These are phyloP conservation scores for Tetrastigma voinierianum DNA, from an alignment of 164 flowering plant species.

Conservation along the genomic window DNA sequence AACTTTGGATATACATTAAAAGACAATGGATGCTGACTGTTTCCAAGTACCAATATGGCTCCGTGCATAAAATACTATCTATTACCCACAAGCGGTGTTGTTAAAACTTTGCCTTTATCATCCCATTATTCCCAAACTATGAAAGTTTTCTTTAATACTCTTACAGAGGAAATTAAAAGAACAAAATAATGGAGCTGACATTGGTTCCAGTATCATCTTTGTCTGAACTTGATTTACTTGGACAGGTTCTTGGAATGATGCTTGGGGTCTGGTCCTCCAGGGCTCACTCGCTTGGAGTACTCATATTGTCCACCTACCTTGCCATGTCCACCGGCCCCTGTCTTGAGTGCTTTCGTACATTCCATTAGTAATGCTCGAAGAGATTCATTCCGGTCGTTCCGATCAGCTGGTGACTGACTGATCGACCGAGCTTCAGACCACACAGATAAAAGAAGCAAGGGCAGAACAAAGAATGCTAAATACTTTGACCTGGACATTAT, in stretches of 20 bases:
- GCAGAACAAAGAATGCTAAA: constrained; percentile 2
- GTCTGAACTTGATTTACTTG: background rate
- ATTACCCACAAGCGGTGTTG: no score
- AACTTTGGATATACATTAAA: no score
- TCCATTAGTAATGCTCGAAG: constrained; percentile 8
- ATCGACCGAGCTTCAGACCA: constrained; percentile 13
- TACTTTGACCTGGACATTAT: constrained; percentile 14
- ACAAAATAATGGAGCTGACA: no score
- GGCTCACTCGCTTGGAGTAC: constrained; percentile 23
- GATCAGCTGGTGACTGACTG: background rate
- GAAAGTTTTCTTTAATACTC: no score
- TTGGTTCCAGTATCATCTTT: no score
- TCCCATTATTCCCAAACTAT: no score
- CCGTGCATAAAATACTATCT: no score
- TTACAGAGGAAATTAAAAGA: no score
- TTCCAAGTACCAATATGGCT: no score
- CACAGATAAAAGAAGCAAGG: constrained; percentile 6
- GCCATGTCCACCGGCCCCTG: background rate
- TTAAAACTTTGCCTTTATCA: no score
- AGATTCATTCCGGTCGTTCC: background rate
- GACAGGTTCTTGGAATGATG: constrained; percentile 13
- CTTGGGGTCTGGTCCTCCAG: constrained; percentile 30
- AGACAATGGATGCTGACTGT: no score
- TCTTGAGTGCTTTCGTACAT: background rate
- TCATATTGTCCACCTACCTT: background rate